A percentile compares a stretch with the other conserved stretches of the same genome.
Evolutionary conservation across 2,329 filamentous ascomycete species (phyloP).

Genomic region (Pyricularia pennisetigena): DNA sequence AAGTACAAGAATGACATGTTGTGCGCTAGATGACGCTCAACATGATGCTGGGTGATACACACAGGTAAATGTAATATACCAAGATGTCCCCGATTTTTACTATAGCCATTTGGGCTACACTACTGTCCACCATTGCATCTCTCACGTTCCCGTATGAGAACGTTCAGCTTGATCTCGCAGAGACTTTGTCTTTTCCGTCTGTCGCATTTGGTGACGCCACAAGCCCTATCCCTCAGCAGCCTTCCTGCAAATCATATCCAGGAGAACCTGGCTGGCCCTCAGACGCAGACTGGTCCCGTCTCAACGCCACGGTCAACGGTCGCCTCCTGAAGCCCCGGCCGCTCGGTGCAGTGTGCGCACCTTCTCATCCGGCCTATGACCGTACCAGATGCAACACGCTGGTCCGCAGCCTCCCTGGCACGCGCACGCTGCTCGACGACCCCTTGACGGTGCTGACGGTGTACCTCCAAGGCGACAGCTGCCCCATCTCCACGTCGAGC

Average conservation of each 20-base stretch:
- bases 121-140: background rate
- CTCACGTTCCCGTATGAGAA: slow-evolving; percentile 8
- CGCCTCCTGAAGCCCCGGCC: slow-evolving; percentile 21
- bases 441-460: slow-evolving; percentile 19
- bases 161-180: background rate
- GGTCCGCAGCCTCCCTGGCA: slow-evolving; percentile 16
- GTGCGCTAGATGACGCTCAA: background rate
- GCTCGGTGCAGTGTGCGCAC: slow-evolving; percentile 20
- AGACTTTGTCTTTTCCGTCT: background rate
- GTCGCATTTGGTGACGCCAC: slow-evolving; percentile 6
- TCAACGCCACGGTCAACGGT: slow-evolving; percentile 20
- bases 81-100: background rate
- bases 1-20: background rate
- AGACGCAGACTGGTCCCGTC: slow-evolving; percentile 17
- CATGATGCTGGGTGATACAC: background rate
- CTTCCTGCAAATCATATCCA: slow-evolving; percentile 19
- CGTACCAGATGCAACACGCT: slow-evolving; percentile 20
- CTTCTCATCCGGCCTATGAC: slow-evolving; percentile 11
- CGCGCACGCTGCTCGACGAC: slow-evolving; percentile 21
- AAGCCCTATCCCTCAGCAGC: background rate
- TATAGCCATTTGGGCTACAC: background rate
- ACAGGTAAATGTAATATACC: background rate
- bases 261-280: slow-evolving; percentile 19
- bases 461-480: slow-evolving; percentile 23
- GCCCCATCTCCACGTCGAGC: slow-evolving; percentile 12